A percentile compares a stretch with the other conserved stretches of the same genome.
Conservation (phyloP, 495 filamentous ascomycete genomes). For the Tuber microsphaerosporum region DNA sequence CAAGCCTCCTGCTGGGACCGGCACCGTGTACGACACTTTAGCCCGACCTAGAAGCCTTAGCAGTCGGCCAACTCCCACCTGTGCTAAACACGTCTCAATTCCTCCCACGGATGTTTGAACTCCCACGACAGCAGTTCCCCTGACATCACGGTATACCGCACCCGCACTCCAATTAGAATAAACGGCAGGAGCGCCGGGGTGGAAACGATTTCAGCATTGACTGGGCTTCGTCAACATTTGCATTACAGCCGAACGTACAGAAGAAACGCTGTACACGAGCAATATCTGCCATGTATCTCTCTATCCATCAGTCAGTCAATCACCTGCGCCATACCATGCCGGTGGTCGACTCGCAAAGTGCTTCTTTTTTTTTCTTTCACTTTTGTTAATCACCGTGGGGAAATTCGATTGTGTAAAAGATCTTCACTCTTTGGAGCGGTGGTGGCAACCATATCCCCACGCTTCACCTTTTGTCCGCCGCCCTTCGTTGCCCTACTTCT, state of each 20-base stretch:
- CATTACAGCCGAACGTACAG: neutral
- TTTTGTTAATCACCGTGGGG: neutral
- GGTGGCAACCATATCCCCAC: neutral
- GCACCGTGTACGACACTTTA: neutral
- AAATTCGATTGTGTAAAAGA: conserved; percentile 1
- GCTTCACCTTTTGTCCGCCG: neutral
- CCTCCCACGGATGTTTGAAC: neutral
- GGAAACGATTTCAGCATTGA: neutral
- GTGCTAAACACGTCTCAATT: conserved; percentile 5
- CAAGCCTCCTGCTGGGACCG: neutral
- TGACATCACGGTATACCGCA: neutral
- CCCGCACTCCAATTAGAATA: neutral
- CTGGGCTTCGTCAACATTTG: neutral
- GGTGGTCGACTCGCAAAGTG: neutral
- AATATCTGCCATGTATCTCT: neutral
- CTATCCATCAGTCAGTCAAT: neutral
- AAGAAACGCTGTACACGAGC: conserved; percentile 1
- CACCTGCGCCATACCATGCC: neutral
- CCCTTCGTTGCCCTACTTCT: neutral
- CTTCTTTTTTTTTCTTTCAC: neutral
- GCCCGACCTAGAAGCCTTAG: neutral
- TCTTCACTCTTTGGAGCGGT: neutral
- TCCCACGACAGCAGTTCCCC: neutral
- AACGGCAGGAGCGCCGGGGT: neutral
- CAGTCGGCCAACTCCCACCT: neutral